Base-by-base conservation (phyloP, 2,329 filamentous ascomycete species). In the Talaromyces sp. region DNA sequence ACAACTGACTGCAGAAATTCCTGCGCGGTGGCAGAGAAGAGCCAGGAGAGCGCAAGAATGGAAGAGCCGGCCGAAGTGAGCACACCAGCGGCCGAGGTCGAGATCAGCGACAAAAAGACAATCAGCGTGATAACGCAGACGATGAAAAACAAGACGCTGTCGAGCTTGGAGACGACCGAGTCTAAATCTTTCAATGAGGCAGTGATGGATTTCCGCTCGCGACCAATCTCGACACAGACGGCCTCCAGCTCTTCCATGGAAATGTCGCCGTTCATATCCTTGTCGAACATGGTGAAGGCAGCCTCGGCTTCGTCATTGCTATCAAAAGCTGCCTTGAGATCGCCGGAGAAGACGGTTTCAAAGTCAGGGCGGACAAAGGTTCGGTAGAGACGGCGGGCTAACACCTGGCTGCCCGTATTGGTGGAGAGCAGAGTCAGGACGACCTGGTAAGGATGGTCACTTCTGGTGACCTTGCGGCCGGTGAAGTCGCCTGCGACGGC, bases 261-360 rank as follows among this genome's bases (percentile, higher is more conserved):
- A 55, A 97, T 96, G 69, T 97, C 93, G 3, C 92, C 93, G 65
- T 97, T 97, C 79, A 97, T 85, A 68, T 97, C 93, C 71, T 94
- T 95, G 77, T 97, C 93, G 66, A 97, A 97, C 80, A 97, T 92
- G 66, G 82, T 81, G 69, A 97, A 97, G 0, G 92, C 92, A 2
- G 89, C 89, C 58, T 94, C 89, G 0, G 92, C 91, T 70, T 97
- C 93, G 14, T 97, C 92, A 19, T 88, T 83, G 26, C 88, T 89
- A 10, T 88, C 83, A 67, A 96, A 97, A 0, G 90, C 92, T 11
- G 83, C 79, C 63, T 86, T 87, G 58, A 97, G 76, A 68, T 97
- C 92, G 9, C 92, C 90, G 0, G 88, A 81, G 21, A 86, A 83
- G 5, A 97, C 87, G 0, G 89, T 91, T 19, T 96, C 89, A 12